Percentiles rank a stretch among this genome's conserved stretches.
These are phyloP conservation scores for Pinus albicaulis DNA, from an alignment of 75 land plant species.

Conservation along the genomic window DNA sequence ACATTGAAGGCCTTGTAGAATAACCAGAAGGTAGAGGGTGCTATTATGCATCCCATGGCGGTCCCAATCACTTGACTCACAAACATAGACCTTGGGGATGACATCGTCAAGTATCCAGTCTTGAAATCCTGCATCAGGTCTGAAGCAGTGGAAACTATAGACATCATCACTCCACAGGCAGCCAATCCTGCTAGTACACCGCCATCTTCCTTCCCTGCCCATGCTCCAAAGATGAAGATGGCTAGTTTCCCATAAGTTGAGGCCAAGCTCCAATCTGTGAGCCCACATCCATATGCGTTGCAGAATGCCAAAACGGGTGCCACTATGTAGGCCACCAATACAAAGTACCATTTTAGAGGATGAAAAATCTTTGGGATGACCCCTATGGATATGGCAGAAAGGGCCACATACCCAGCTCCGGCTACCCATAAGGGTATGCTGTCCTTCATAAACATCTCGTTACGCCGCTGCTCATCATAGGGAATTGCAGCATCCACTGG, in stretches of 20 bases:
- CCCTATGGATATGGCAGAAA: slow-evolving; percentile 34
- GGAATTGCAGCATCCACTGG: background rate
- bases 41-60: slow-evolving; percentile 48
- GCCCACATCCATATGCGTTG: slow-evolving; percentile 62
- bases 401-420: slow-evolving; percentile 17
- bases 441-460: slow-evolving; percentile 37
- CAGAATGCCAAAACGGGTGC: slow-evolving; percentile 64
- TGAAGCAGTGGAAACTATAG: slow-evolving; percentile 53
- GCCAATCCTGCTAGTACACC: slow-evolving; percentile 64
- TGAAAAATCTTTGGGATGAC: slow-evolving; percentile 38
- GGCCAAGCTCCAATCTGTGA: slow-evolving; percentile 70
- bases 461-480: slow-evolving; percentile 15
- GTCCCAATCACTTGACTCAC: slow-evolving; percentile 57
- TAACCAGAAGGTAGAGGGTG: slow-evolving; percentile 53
- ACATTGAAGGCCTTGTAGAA: slow-evolving; percentile 48
- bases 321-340: slow-evolving; percentile 39
- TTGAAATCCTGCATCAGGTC: slow-evolving; percentile 73
- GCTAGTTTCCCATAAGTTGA: slow-evolving; percentile 61
- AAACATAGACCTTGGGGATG: slow-evolving; percentile 67
- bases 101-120: slow-evolving; percentile 53
- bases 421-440: slow-evolving; percentile 42
- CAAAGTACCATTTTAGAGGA: slow-evolving; percentile 35
- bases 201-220: slow-evolving; percentile 42
- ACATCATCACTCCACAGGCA: slow-evolving; percentile 67
- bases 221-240: slow-evolving; percentile 61